Conservation (phyloP, 768 basidiomycete species). For the Serendipita indica region DNA sequence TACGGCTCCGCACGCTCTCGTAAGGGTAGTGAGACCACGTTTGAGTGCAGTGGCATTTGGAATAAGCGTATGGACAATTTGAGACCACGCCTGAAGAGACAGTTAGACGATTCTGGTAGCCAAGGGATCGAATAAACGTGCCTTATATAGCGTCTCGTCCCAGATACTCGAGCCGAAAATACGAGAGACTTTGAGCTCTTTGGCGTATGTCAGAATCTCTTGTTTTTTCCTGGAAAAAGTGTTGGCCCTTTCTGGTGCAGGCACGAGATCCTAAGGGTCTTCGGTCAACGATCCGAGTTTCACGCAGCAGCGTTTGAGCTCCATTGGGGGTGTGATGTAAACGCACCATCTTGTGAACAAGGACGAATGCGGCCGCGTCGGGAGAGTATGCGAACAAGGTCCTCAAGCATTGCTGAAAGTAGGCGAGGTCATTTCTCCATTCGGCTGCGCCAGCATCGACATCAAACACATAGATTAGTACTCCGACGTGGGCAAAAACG, state of each 20-base stretch:
- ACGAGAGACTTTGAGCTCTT: conserved; percentile 42
- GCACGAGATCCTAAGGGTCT: conserved; percentile 51
- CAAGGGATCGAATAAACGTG: conserved; percentile 19
- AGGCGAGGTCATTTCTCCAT: conserved; percentile 61
- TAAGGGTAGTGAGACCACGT: conserved; percentile 73
- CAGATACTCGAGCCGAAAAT: conserved; percentile 94
- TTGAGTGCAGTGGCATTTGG: conserved; percentile 86
- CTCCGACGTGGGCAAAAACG: conserved; percentile 92
- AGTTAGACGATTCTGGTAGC: conserved; percentile 1
- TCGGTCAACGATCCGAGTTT: too few relatives aligned
- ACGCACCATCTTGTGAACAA: conserved; percentile 81
- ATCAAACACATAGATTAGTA: conserved; percentile 98
- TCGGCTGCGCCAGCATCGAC: conserved; percentile 71
- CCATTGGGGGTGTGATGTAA: background rate
- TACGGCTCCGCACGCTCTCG: conserved; percentile 72
- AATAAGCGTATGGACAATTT: conserved; percentile 90
- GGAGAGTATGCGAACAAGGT: conserved; percentile 65
- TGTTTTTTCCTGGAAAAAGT: conserved; percentile 56
- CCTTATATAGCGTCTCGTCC: conserved; percentile 94
- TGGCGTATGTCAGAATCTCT: conserved; percentile 46
- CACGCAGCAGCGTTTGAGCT: background rate
- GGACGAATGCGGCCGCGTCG: conserved; percentile 73
- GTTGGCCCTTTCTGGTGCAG: conserved; percentile 36
- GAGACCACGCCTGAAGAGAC: conserved; percentile 77
- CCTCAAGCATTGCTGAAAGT: conserved; percentile 82